phyloP scores from a whole-genome alignment of 768 basidiomycete genomes.

The Naematelia aurantialba region DNA sequence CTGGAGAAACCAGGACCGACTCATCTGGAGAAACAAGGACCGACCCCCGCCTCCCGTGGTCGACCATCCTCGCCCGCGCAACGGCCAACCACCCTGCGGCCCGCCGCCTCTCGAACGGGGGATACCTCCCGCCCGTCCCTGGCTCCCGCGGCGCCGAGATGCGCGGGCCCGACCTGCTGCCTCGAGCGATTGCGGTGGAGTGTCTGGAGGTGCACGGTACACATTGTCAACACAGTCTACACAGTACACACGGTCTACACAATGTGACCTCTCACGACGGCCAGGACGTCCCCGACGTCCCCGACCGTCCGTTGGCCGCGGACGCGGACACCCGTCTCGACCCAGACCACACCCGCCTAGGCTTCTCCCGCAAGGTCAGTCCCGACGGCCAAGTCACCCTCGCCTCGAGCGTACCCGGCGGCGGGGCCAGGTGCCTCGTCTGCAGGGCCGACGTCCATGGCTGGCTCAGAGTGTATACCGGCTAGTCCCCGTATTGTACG shows the following conservation, averaged over 20 bases:
- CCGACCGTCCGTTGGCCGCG: too few species aligned
- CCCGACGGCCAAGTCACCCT: constrained; percentile 3
- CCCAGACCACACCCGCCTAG: too few species aligned
- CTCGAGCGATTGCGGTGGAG: too few species aligned
- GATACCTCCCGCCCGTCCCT: background rate
- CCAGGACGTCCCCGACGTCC: too few species aligned
- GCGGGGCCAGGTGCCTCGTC: background rate
- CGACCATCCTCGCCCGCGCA: constrained; percentile 13
- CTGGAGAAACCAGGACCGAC: background rate
- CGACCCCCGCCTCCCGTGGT: constrained; percentile 13
- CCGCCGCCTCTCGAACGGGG: constrained; percentile 3
- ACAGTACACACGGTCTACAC: too few species aligned
- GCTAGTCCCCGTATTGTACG: constrained; percentile 1
- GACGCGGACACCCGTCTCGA: too few species aligned
- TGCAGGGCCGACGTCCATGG: constrained; percentile 1
- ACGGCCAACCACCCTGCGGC: constrained; percentile 23
- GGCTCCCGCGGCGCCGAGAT: background rate
- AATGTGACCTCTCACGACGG: too few species aligned
- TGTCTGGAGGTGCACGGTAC: too few species aligned
- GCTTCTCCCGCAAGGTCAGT: too few species aligned
- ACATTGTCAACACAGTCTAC: too few species aligned
- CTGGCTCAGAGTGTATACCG: constrained; percentile 6
- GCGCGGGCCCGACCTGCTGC: background rate
- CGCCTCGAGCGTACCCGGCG: background rate
- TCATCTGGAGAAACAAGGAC: background rate